Base-by-base conservation (phyloP, 2,329 filamentous ascomycete genomes). In the Drechslerella stenobrocha region DNA sequence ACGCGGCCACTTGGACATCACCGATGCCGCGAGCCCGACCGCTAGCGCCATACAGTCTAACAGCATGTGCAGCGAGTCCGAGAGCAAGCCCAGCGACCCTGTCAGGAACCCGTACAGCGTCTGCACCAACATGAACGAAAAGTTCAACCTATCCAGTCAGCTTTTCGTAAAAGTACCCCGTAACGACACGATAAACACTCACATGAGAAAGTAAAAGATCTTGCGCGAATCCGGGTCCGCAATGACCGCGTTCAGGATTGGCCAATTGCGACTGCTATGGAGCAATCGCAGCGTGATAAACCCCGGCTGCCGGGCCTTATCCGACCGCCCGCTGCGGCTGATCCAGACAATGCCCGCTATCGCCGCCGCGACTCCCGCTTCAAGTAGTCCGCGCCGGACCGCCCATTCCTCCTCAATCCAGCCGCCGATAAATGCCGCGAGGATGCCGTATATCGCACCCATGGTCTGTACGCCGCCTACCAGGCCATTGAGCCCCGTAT, bases 41-140 rank as follows among this genome's bases (percentile, higher is more conserved):
- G 89, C 84, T 24, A 98, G 82, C 18, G 92, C 93, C 32, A 96
- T 85, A 72, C 93, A 98, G 77, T 98, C 93, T 73, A 98, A 97
- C 74, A 98, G 92, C 93, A 98, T 98, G 78, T 98, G 93, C 70
- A 98, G 93, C 74, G 91, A 97, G 77, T 98, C 93, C 72, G 90
- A 96, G 15, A 98, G 83, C n/a, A 98, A 81, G 1, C 93, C 93
- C 3, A 98, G 80, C 0, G 93, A 98, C 72, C 95, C 91, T 2
- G 90, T 97, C 8, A 93, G 79, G 73, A 93, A 95, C 48, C 93
- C 93, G 74, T 98, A 98, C 69, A 92, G 90, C 37, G 91, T 88
- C 74, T 98, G 93, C 0, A 98, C 84, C 30, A 88, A 79, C 93
- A 98, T 98, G 76, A 98, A 98, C 4, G 81, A 82, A 72, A 98